These are phyloP conservation scores for Termitomyces sp. DNA, from an alignment of 768 basidiomycete genomes.

Conservation along the genomic window DNA sequence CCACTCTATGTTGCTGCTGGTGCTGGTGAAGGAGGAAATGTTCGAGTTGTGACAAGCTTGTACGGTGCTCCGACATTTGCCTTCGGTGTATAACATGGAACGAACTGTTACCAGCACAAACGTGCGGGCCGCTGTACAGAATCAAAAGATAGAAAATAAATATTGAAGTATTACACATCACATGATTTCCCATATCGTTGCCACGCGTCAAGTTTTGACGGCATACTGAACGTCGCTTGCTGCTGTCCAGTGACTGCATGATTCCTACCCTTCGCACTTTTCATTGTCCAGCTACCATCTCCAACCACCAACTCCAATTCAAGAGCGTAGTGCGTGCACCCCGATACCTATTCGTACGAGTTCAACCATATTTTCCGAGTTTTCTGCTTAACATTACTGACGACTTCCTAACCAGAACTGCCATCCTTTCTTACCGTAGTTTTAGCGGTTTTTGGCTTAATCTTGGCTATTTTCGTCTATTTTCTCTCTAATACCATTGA, in stretches of 20 bases:
- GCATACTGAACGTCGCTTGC: conserved; percentile 7
- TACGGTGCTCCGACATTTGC: conserved; percentile 63
- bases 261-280: conserved; percentile 7
- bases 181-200: conserved; percentile 9
- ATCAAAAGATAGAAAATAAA: not conserved
- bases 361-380: not conserved
- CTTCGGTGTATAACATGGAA: conserved; percentile 43
- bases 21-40: conserved; percentile 55
- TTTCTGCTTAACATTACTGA: not conserved
- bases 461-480: not conserved
- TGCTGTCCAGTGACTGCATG: conserved; percentile 11
- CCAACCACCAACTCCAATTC: conserved; percentile 6
- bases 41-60: conserved; percentile 42
- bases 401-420: not conserved
- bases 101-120: not conserved
- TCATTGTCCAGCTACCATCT: not conserved
- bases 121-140: not conserved
- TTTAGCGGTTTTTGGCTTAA: not conserved
- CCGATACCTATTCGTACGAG: not conserved
- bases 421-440: not conserved
- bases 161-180: not conserved
- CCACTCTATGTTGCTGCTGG: conserved; percentile 76
- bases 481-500: not conserved
- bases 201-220: conserved; percentile 13
- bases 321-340: conserved; percentile 14